These are phyloP conservation scores for Stachybotrys chlorohalonatus DNA, from an alignment of 2,329 filamentous ascomycete genomes.

Conservation along the genomic window DNA sequence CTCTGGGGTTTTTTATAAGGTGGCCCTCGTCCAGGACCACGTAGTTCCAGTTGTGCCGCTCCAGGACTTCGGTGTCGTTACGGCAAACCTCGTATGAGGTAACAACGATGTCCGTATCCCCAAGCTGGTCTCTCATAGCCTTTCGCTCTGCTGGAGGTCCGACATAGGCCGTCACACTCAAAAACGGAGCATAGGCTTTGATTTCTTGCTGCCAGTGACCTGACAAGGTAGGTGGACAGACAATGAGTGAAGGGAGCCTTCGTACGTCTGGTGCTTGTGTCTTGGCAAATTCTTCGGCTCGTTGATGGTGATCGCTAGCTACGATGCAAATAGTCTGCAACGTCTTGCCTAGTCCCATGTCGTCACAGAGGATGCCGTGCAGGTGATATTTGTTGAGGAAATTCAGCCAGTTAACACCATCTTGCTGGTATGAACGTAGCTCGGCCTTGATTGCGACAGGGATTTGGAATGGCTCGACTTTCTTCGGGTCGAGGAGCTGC, in stretches of 20 bases:
- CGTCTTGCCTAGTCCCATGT: constrained; percentile 98
- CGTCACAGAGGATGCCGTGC: constrained; percentile 95
- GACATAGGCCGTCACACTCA: constrained; percentile 83
- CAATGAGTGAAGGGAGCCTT: constrained; percentile 80
- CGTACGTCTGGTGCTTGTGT: constrained; percentile 71
- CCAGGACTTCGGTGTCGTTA: constrained; percentile 83
- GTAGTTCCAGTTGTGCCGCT: constrained; percentile 89
- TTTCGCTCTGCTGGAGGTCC: constrained; percentile 76
- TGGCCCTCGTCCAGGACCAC: constrained; percentile 95
- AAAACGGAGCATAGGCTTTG: constrained; percentile 88
- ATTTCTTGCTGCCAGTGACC: constrained; percentile 99
- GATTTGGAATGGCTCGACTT: constrained; percentile 88
- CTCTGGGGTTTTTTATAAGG: constrained; percentile 96
- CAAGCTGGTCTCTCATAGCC: constrained; percentile 58
- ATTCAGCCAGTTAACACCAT: constrained; percentile 96
- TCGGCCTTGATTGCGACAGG: constrained; percentile 96
- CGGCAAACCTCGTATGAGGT: constrained; percentile 98
- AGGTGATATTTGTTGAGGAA: constrained; percentile 98
- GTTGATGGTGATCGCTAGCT: constrained; percentile 90
- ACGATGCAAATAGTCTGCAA: constrained; percentile 97
- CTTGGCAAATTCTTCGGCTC: constrained; percentile 81
- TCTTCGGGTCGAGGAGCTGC: constrained; percentile 92
- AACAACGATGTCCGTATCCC: constrained; percentile 81
- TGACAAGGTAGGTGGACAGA: constrained; percentile 91
- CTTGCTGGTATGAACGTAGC: constrained; percentile 93